Percentiles rank a stretch among this genome's conserved stretches.
These are phyloP conservation scores for Rossbeevera mucosa DNA, from an alignment of 768 basidiomycete species.

Conservation along the genomic window DNA sequence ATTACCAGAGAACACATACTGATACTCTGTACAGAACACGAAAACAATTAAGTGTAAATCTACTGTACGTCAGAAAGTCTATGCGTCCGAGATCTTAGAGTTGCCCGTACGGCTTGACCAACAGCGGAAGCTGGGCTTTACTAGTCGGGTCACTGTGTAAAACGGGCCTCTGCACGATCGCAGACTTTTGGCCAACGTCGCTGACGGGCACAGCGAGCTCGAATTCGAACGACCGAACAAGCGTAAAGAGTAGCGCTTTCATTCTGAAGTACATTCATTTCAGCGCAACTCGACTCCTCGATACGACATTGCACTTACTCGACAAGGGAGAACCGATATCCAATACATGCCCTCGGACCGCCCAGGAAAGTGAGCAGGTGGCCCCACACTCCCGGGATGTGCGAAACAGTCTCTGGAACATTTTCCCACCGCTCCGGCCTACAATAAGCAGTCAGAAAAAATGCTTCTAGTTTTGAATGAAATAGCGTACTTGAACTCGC, in stretches of 20 bases:
- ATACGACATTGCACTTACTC: conserved; percentile 41
- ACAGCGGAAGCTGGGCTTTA: conserved; percentile 43
- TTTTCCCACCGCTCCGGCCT: conserved; percentile 47
- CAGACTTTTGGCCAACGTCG: conserved; percentile 31
- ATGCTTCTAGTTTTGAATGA: not conserved
- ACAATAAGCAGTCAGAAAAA: not conserved
- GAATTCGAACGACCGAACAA: conserved; percentile 49
- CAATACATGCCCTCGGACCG: conserved; percentile 63
- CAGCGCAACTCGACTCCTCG: not conserved
- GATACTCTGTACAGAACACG: not conserved
- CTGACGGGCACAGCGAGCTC: conserved; percentile 46
- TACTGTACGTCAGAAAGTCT: not conserved
- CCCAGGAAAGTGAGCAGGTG: conserved; percentile 59
- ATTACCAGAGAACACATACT: not conserved
- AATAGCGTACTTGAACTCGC: conserved; percentile 47
- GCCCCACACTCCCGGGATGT: conserved; percentile 58
- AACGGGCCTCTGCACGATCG: conserved; percentile 42
- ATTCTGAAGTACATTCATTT: not conserved
- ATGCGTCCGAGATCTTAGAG: not conserved
- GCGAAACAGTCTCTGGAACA: conserved; percentile 38
- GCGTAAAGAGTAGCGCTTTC: conserved; percentile 7
- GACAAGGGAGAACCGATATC: conserved; percentile 58
- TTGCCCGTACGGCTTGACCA: conserved; percentile 9
- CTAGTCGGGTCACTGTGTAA: conserved; percentile 35
- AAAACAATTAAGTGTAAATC: not conserved